Conservation (phyloP, 2,329 filamentous ascomycete species). For the Paraphoma chrysanthemicola region DNA sequence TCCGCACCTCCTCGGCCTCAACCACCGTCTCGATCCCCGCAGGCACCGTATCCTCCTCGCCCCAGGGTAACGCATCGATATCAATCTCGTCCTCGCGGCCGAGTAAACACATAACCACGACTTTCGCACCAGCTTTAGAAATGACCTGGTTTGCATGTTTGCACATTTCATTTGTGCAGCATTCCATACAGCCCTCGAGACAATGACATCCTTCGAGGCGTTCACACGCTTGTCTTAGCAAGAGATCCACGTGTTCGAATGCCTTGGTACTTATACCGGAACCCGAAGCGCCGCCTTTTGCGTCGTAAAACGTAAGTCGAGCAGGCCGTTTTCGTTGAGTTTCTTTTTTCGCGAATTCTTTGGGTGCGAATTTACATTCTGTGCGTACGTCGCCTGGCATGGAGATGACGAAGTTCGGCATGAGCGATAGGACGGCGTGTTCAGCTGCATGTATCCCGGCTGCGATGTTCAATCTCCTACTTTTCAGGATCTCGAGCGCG, state of each 20-base stretch:
- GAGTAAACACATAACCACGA: conserved; percentile 79
- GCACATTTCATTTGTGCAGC: conserved; percentile 84
- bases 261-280: conserved; percentile 90
- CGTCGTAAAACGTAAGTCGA: conserved; percentile 91
- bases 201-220: conserved; percentile 81
- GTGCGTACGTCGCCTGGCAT: conserved; percentile 92
- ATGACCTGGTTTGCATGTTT: conserved; percentile 89
- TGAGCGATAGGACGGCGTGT: conserved; percentile 83
- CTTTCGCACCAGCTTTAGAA: conserved; percentile 86
- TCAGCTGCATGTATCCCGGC: conserved; percentile 94
- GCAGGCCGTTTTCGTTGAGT: conserved; percentile 82
- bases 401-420: conserved; percentile 90
- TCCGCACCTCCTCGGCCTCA: conserved; percentile 70
- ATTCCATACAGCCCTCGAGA: conserved; percentile 83
- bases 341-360: conserved; percentile 80
- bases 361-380: conserved; percentile 88
- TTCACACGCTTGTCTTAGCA: conserved; percentile 77
- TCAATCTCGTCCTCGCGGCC: conserved; percentile 79
- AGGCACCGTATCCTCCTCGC: conserved; percentile 72
- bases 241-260: conserved; percentile 86
- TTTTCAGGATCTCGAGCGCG: conserved; percentile 80
- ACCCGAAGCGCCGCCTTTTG: conserved; percentile 84
- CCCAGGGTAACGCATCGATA: conserved; percentile 84
- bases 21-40: conserved; percentile 84
- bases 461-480: conserved; percentile 77